phyloP scores from a whole-genome alignment of 2,329 filamentous ascomycete genomes.

The Neospermospora avenae region DNA sequence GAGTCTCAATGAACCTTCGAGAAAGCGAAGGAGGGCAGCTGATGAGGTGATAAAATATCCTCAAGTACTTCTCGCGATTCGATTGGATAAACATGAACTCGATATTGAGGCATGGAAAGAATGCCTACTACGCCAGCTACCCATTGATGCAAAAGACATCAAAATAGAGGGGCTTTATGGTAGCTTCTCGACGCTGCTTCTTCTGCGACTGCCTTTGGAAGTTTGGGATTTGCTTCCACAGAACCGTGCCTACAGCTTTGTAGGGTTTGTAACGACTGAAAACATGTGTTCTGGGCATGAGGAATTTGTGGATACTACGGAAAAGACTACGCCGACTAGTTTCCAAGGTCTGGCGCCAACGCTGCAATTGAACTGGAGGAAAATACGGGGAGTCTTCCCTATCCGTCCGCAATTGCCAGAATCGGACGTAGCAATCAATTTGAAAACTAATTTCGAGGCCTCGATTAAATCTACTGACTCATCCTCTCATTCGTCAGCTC shows the following conservation, averaged over 20 bases:
- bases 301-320: background rate
- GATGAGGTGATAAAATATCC: constrained; percentile 1
- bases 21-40: background rate
- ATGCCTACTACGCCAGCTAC: constrained; percentile 3
- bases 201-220: constrained; percentile 5
- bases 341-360: background rate
- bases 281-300: background rate
- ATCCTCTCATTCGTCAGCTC: background rate
- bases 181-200: constrained; percentile 11
- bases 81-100: constrained; percentile 6
- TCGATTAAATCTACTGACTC: background rate
- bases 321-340: background rate
- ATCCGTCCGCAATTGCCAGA: background rate
- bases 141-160: constrained; percentile 1
- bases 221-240: constrained; percentile 11
- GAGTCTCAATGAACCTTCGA: background rate
- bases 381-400: background rate
- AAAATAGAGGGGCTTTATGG: constrained; percentile 8
- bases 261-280: background rate
- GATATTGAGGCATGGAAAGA: constrained; percentile 9
- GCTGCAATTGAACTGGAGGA: too few species aligned
- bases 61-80: constrained; percentile 9
- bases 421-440: background rate
- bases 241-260: constrained; percentile 7
- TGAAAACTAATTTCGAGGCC: background rate